A percentile compares a stretch with the other conserved stretches of the same genome.
Evolutionary conservation across 1,284 basidiomycete genomes (phyloP).

Genomic region (Rhodotorula sp.): DNA sequence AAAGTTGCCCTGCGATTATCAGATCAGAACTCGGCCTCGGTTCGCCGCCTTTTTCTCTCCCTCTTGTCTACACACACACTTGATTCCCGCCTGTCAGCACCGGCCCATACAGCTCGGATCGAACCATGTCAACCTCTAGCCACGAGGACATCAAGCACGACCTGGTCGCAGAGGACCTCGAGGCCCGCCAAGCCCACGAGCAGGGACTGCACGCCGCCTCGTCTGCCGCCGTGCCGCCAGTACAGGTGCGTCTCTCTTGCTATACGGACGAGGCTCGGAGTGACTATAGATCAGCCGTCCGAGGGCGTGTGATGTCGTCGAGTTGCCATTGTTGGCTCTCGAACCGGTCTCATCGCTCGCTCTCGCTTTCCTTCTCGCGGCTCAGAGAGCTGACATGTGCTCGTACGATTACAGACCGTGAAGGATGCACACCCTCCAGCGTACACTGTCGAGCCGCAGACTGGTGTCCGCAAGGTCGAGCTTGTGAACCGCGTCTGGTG

Average conservation of each 20-base stretch:
- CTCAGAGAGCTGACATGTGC: not conserved
- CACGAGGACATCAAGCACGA: conserved; percentile 5
- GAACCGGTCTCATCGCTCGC: no score
- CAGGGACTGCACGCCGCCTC: not conserved
- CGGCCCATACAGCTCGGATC: not conserved
- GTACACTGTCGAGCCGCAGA: conserved; percentile 24
- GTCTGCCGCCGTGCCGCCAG: not conserved
- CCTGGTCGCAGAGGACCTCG: conserved; percentile 3
- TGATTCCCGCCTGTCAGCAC: not conserved
- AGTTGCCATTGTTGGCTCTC: no score
- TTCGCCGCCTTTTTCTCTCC: not conserved
- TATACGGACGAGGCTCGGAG: not conserved
- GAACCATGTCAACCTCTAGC: conserved; percentile 8
- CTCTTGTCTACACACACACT: not conserved
- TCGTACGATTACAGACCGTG: not conserved
- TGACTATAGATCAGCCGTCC: no score
- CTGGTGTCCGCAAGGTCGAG: conserved; percentile 39
- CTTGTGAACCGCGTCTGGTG: conserved; percentile 33
- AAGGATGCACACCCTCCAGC: not conserved
- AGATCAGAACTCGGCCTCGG: not conserved
- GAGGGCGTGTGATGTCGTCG: no score
- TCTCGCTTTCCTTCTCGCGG: no score
- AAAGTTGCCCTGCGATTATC: no score
- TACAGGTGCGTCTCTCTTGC: not conserved
- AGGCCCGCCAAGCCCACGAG: conserved; percentile 1